Evolutionary conservation across 2,329 filamentous ascomycete species (phyloP).

Genomic region (Penicillium sp.): DNA sequence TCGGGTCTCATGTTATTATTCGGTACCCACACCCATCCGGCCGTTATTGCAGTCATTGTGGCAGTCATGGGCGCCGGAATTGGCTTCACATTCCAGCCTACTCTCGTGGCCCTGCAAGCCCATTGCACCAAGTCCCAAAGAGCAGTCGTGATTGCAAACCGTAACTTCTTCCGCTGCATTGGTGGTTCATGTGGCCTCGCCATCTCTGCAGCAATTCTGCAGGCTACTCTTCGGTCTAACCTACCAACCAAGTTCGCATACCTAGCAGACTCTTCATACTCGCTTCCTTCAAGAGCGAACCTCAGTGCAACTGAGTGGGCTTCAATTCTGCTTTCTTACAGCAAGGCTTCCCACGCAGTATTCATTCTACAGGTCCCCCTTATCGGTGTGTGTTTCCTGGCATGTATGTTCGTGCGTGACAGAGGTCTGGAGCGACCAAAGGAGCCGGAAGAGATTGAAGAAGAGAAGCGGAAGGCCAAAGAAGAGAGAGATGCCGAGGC

Average conservation of each 20-base stretch:
- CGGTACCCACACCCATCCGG: constrained; percentile 44
- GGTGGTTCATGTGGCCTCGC: constrained; percentile 60
- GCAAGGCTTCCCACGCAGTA: constrained; percentile 53
- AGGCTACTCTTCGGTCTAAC: constrained; percentile 37
- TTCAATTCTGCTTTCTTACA: constrained; percentile 51
- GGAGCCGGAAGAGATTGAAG: constrained; percentile 29
- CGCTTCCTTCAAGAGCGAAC: constrained; percentile 27
- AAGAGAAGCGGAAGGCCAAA: constrained; percentile 29
- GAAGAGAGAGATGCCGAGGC: constrained; percentile 22
- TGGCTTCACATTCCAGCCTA: constrained; percentile 54
- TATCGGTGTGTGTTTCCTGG: constrained; percentile 50
- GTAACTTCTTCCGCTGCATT: constrained; percentile 61
- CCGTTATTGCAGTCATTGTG: constrained; percentile 51
- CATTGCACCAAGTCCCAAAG: constrained; percentile 57
- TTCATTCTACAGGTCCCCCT: constrained; percentile 58
- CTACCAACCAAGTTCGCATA: constrained; percentile 40
- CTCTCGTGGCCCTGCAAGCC: constrained; percentile 57
- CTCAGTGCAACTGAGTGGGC: constrained; percentile 36
- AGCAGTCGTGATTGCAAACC: constrained; percentile 60
- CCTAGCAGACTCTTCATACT: constrained; percentile 43
- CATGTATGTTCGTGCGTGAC: constrained; percentile 53
- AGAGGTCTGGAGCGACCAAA: constrained; percentile 44
- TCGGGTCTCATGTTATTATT: constrained; percentile 54
- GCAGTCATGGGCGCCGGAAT: constrained; percentile 53
- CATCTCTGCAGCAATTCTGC: constrained; percentile 54